A percentile compares a stretch with the other conserved stretches of the same genome.
Conservation (phyloP, 2,329 filamentous ascomycete genomes). For the Arthrobotrys entomopaga region DNA sequence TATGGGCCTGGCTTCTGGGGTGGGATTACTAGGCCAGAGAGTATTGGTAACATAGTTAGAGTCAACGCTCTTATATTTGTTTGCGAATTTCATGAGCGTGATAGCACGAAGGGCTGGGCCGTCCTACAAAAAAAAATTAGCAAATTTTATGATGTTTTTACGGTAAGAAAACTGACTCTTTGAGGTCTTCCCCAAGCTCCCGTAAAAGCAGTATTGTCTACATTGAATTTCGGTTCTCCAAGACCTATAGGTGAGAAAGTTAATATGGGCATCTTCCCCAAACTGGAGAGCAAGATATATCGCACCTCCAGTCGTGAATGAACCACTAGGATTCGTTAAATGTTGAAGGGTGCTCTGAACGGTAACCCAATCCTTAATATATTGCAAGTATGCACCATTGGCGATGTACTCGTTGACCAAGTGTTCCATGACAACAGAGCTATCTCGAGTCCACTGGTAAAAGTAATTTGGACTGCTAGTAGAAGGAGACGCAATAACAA, state of each 20-base stretch:
- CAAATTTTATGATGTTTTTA: not conserved
- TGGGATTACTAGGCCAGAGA: slow-evolving; percentile 60
- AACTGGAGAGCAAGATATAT: not conserved
- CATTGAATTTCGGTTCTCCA: slow-evolving; percentile 63
- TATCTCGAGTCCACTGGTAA: slow-evolving; percentile 65
- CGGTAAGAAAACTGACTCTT: slow-evolving; percentile 56
- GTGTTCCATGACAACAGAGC: slow-evolving; percentile 63
- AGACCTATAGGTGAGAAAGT: slow-evolving; percentile 57
- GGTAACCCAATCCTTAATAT: slow-evolving; percentile 46
- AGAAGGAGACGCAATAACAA: slow-evolving; percentile 64
- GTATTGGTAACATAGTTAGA: slow-evolving; percentile 60
- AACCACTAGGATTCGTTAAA: slow-evolving; percentile 58
- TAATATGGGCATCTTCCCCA: not conserved
- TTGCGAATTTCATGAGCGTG: slow-evolving; percentile 63
- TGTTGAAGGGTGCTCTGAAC: slow-evolving; percentile 37
- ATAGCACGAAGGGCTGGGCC: slow-evolving; percentile 64
- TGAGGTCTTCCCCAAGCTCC: slow-evolving; percentile 63
- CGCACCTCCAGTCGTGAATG: slow-evolving; percentile 35
- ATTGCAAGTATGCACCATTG: slow-evolving; percentile 45
- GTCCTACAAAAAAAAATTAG: slow-evolving; percentile 56
- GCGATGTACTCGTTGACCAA: slow-evolving; percentile 62
- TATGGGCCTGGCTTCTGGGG: not conserved
- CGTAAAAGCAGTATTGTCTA: slow-evolving; percentile 61
- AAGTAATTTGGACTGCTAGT: slow-evolving; percentile 63
- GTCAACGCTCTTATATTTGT: slow-evolving; percentile 61